Base-by-base conservation (phyloP, 2,329 filamentous ascomycete species). In the Fusarium pseudocircinatum region DNA sequence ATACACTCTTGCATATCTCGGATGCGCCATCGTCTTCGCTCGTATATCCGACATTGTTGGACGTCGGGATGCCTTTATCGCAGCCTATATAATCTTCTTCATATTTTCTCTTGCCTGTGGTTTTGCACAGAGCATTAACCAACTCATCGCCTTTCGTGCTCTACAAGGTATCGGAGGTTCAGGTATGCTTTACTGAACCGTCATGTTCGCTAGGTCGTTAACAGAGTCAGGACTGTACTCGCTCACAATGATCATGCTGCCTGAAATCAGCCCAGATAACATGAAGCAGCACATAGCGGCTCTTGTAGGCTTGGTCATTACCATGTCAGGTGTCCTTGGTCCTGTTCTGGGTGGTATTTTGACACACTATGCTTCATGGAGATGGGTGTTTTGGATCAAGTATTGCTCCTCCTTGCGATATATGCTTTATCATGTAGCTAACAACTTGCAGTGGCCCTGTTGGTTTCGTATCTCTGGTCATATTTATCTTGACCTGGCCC, bases 321-420 rank as follows among this genome's bases (percentile, higher is more conserved):
- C 85, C 28, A 69, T 83, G 28, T 81, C 86, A 10, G 87, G 87
- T 20, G 84, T 88, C 4, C 77, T 88, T 30, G 87, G 87, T 0
- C 87, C 87, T 0, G 80, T 89, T 3, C 75, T 89, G 22, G 87
- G 87, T 24, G 87, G 87, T 4, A 39, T 87, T 9, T 73, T 89
- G 44, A 87, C 87, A 4, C 77, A 86, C 22, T 88, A 86, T 59
- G 76, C 82, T 2, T 84, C 79, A 15, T 89, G 87, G 87, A 79
- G 85, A 67, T 89, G 87, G 85, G 82, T 89, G 4, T 90, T 90
- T 78, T 90, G 87, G 86, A 87, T 90, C 75, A 90, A 90, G 87
- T 88, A 74, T 30, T 26, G 7, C 42, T 34, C 43, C n/a, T 28
- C 6, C 20, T 24, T 42, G 20, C 16, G 8, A 18, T 16, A 42